These are phyloP conservation scores for Moricandia arvensis DNA, from an alignment of 345 rosid species.

Conservation along the genomic window DNA sequence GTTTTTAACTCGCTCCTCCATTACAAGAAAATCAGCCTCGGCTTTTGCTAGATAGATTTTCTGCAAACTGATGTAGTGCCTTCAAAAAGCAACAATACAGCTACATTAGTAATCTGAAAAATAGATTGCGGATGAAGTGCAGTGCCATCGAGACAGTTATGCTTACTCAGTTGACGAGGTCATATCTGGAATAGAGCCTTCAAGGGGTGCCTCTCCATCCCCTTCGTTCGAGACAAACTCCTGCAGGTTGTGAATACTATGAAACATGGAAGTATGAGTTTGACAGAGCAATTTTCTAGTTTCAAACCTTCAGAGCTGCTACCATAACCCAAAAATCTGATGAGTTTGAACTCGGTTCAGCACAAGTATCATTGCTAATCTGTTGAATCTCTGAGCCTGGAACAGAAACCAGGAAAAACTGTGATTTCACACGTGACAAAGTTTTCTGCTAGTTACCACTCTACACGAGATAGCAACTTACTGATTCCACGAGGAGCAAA, in stretches of 20 bases:
- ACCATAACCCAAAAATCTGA: slow-evolving; percentile 98
- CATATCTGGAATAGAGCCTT: slow-evolving; percentile 99
- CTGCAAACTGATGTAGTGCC: slow-evolving; percentile 86
- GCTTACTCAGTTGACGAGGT: slow-evolving; percentile 98
- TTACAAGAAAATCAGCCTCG: slow-evolving; percentile 77
- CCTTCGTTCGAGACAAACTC: slow-evolving; percentile 91
- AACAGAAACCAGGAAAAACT: slow-evolving; percentile 17
- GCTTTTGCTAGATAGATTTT: slow-evolving; percentile 89
- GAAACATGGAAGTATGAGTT: background rate
- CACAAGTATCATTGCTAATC: slow-evolving; percentile 59
- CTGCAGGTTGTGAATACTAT: slow-evolving; percentile 39
- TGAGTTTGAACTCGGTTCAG: slow-evolving; percentile 62
- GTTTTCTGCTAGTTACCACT: background rate
- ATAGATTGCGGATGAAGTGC: background rate
- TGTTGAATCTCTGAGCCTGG: slow-evolving; percentile 68
- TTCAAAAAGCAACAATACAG: slow-evolving; percentile 33
- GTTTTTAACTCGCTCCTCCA: slow-evolving; percentile 62
- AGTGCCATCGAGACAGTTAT: background rate
- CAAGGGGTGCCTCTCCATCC: slow-evolving; percentile 86
- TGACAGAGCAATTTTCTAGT: slow-evolving; percentile 22
- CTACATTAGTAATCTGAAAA: slow-evolving; percentile 18
- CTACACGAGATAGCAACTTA: slow-evolving; percentile 46
- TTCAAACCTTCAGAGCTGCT: slow-evolving; percentile 84
- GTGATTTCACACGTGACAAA: background rate
- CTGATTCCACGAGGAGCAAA: slow-evolving; percentile 89